A percentile compares a stretch with the other conserved stretches of the same genome.
Evolutionary conservation across 148 eudicot species (phyloP).

Genomic region (Limonium bicolor): DNA sequence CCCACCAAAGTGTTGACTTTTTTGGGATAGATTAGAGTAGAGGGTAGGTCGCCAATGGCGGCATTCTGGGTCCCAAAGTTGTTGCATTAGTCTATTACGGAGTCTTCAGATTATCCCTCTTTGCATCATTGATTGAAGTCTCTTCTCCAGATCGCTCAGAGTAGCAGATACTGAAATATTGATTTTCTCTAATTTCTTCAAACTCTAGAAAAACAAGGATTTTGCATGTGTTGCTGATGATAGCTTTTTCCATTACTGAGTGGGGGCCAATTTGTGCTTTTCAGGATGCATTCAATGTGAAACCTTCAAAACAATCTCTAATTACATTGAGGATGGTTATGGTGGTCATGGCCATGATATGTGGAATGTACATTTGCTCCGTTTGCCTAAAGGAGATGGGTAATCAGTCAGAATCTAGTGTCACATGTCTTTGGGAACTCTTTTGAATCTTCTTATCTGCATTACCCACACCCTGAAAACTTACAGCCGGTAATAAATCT

Average conservation of each 20-base stretch:
- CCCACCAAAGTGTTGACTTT: too few species aligned
- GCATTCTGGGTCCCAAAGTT: too few species aligned
- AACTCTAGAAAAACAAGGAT: too few species aligned
- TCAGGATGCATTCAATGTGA: slow-evolving; percentile 29
- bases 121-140: too few species aligned
- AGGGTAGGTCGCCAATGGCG: too few species aligned
- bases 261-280: slow-evolving; percentile 6
- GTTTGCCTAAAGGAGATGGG: slow-evolving; percentile 29
- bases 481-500: slow-evolving; percentile 26
- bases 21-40: too few species aligned
- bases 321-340: slow-evolving; percentile 25
- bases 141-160: background rate
- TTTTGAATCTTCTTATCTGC: slow-evolving; percentile 15
- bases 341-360: slow-evolving; percentile 23
- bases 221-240: too few species aligned
- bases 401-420: slow-evolving; percentile 1
- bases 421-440: slow-evolving; percentile 15
- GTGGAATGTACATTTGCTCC: slow-evolving; percentile 36
- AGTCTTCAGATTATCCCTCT: too few species aligned
- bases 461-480: slow-evolving; percentile 37
- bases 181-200: too few species aligned
- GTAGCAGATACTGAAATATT: background rate
- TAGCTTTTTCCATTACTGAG: slow-evolving; percentile 4
- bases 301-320: slow-evolving; percentile 31
- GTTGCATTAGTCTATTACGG: too few species aligned